Evolutionary conservation across 2,329 filamentous ascomycete species (phyloP).

Genomic region (Lachnellula occidentalis): DNA sequence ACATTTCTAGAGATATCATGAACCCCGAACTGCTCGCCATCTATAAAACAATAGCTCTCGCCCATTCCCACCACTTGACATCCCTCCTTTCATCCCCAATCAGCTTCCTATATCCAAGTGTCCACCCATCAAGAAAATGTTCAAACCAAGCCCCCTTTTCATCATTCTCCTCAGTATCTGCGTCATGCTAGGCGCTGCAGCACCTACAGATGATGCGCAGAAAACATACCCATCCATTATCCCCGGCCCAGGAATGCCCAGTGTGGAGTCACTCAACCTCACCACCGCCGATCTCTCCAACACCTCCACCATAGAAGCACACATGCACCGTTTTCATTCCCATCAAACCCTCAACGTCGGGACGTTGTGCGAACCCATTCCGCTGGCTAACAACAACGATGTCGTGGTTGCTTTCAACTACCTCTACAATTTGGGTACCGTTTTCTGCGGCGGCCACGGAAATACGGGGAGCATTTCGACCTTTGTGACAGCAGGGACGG

Average conservation of each 20-base stretch:
- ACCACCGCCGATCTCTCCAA: neutral
- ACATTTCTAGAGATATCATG: no score
- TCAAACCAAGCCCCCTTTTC: neutral
- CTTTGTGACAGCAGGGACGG: neutral
- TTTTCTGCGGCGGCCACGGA: neutral
- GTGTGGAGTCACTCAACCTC: neutral
- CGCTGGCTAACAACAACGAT: neutral
- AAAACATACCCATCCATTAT: neutral
- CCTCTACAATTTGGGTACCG: neutral
- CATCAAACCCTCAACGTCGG: neutral
- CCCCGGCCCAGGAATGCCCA: neutral
- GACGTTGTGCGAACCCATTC: neutral
- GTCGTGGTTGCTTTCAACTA: neutral
- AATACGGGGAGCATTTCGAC: no score
- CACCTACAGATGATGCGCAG: neutral
- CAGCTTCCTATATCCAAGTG: neutral
- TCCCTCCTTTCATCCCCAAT: no score
- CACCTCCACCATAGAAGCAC: neutral
- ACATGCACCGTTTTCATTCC: neutral
- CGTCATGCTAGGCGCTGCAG: neutral
- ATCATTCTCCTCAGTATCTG: neutral
- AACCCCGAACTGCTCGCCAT: no score
- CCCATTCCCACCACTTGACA: no score
- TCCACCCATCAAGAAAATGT: neutral
- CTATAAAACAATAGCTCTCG: no score